A percentile compares a stretch with the other conserved stretches of the same genome.
Conservation (phyloP, 2,329 filamentous ascomycete genomes). For the Herpotrichia juniperi region DNA sequence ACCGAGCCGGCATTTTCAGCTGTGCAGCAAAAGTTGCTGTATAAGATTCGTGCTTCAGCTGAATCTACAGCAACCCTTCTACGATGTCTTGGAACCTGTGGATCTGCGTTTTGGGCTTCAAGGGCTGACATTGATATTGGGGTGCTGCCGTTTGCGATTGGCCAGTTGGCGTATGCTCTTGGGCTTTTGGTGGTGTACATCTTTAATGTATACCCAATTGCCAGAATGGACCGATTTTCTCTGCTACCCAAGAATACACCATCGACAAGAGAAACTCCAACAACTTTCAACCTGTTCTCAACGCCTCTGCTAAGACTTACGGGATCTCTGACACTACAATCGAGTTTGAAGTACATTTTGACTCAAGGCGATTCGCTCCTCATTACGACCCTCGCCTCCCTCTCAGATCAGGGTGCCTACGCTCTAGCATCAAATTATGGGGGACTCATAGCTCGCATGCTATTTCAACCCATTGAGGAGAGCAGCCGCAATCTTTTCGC, state of each 20-base stretch:
- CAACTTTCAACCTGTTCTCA: conserved; percentile 61
- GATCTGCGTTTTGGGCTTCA: conserved; percentile 69
- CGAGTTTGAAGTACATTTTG: conserved; percentile 86
- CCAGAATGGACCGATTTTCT: conserved; percentile 68
- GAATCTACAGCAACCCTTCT: conserved; percentile 82
- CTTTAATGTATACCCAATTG: conserved; percentile 63
- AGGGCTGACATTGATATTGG: conserved; percentile 63
- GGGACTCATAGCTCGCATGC: conserved; percentile 81
- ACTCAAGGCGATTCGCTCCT: conserved; percentile 95
- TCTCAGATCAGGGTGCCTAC: conserved; percentile 87
- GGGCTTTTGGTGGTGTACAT: conserved; percentile 74
- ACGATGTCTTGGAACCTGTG: conserved; percentile 78
- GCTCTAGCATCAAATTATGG: conserved; percentile 93
- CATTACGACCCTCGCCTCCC: conserved; percentile 76
- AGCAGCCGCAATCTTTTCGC: conserved; percentile 90
- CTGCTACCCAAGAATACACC: conserved; percentile 60
- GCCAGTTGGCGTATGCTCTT: conserved; percentile 78
- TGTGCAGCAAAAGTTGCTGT: conserved; percentile 80
- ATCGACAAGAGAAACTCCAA: conserved; percentile 34
- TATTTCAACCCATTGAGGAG: conserved; percentile 96
- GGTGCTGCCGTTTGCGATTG: conserved; percentile 85
- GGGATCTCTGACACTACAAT: conserved; percentile 85
- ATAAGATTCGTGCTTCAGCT: conserved; percentile 78
- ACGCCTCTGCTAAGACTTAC: conserved; percentile 73
- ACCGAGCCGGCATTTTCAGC: conserved; percentile 90